A percentile compares a stretch with the other conserved stretches of the same genome.
Evolutionary conservation across 805 yeast species (phyloP).

Genomic region (Torulaspora franciscae): DNA sequence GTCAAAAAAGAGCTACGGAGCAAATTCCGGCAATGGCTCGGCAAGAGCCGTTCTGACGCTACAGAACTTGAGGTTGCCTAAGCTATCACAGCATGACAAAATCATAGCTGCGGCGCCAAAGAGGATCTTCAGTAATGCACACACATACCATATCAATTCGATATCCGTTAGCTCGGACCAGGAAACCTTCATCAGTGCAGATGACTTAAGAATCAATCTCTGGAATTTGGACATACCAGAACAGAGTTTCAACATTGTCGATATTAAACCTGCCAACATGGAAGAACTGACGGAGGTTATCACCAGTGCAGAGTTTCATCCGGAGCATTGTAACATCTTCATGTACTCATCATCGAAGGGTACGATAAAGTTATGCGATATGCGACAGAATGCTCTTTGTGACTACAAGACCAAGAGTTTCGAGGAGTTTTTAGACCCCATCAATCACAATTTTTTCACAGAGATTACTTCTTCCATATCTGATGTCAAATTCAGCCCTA

Average conservation of each 20-base stretch:
- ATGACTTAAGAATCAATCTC: slow-evolving; percentile 88
- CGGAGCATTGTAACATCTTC: slow-evolving; percentile 82
- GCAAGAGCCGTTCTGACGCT: slow-evolving; percentile 36
- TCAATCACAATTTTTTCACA: slow-evolving; percentile 90
- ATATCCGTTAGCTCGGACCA: slow-evolving; percentile 92
- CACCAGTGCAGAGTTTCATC: slow-evolving; percentile 95
- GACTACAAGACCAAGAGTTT: slow-evolving; percentile 81
- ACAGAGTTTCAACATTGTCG: slow-evolving; percentile 94
- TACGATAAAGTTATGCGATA: slow-evolving; percentile 89
- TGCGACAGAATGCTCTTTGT: slow-evolving; percentile 93
- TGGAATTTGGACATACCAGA: slow-evolving; percentile 95
- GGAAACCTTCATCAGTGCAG: slow-evolving; percentile 89
- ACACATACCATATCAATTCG: slow-evolving; percentile 96
- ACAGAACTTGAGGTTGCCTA: slow-evolving; percentile 67
- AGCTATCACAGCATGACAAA: slow-evolving; percentile 88
- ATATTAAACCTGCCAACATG: slow-evolving; percentile 96
- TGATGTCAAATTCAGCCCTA: slow-evolving; percentile 85
- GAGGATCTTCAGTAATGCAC: slow-evolving; percentile 88
- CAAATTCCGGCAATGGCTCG: slow-evolving; percentile 19
- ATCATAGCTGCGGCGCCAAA: slow-evolving; percentile 94
- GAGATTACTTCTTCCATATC: slow-evolving; percentile 93
- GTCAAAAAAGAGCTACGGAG: slow-evolving; percentile 8
- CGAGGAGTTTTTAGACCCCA: slow-evolving; percentile 91
- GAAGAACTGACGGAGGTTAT: slow-evolving; percentile 98
- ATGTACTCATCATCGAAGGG: slow-evolving; percentile 96